phyloP scores from a whole-genome alignment of 352 stramenopile genomes.

The Phytophthora brassicae region DNA sequence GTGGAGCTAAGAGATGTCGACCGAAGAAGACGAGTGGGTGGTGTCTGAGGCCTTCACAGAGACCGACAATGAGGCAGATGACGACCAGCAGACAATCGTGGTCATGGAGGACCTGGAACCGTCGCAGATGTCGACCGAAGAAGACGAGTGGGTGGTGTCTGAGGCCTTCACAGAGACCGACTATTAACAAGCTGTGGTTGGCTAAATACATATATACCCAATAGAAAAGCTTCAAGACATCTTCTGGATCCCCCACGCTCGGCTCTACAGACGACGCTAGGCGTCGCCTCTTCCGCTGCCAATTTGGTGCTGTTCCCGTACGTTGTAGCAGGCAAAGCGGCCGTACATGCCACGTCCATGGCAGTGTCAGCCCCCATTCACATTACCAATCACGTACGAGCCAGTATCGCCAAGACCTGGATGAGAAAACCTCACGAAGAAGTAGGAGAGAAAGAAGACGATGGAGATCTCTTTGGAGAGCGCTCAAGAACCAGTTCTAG shows the following conservation, averaged over 20 bases:
- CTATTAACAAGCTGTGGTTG: no score
- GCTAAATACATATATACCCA: no score
- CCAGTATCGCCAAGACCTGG: constrained; percentile 39
- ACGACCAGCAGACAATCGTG: constrained; percentile 26
- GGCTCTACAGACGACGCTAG: constrained; percentile 54
- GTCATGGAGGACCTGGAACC: constrained; percentile 21
- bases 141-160: constrained; percentile 17
- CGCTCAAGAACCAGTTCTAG: constrained; percentile 22
- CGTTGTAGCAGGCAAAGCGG: constrained; percentile 56
- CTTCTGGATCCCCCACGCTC: neutral
- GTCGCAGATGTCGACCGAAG: constrained; percentile 5
- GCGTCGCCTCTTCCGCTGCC: constrained; percentile 56
- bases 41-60: constrained; percentile 33
- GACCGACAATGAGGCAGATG: constrained; percentile 16
- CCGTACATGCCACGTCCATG: constrained; percentile 57
- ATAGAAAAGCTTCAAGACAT: no score
- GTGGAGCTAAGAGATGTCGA: constrained; percentile 14
- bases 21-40: constrained; percentile 6
- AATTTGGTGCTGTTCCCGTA: constrained; percentile 67
- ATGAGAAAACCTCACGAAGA: neutral
- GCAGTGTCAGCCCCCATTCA: constrained; percentile 60
- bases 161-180: constrained; percentile 33
- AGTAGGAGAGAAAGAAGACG: neutral
- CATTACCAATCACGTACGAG: constrained; percentile 51
- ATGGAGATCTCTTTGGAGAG: constrained; percentile 59